Base-by-base conservation (phyloP, 1,139 yeast species). In the Pichia norvegensis region DNA sequence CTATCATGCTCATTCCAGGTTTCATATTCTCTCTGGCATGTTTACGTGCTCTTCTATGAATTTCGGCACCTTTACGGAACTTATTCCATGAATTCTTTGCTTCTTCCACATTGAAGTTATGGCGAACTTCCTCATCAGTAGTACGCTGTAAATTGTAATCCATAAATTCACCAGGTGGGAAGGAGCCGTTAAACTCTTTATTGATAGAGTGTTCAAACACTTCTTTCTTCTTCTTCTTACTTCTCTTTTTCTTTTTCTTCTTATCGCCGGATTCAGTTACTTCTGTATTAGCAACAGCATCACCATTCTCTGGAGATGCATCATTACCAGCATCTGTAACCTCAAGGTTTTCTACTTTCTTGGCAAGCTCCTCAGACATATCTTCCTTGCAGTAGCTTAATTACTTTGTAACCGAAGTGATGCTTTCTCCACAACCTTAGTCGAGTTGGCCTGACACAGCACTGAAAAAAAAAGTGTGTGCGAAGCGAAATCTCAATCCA, bases 51-150 rank as follows among this genome's bases (percentile, higher is more conserved):
- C 95, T 76, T 54, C 97, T 79, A 62, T 92, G 98, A 46, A 88
- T 84, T 65, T 92, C 99, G 1, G 97, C 96, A 40, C 90, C 98
- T 62, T 88, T 87, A 58, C 99, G 79, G 67, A 88, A 81, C 54
- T 90, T 97, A 55, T 88, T 84, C 85, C 95, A 86, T 43, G 69
- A 69, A 52, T 73, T 70, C 55, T 76, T 74, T 52, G 72, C 69
- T 60, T 80, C 85, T 17, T 41, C 37, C 11, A 36, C 21, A 52
- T 88, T 74, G 56, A 85, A 95, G 57, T 81, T 66, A 55, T 85
- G 81, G 54, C 97, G 73, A 63, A 80, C 76, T 62, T 92, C 98
- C 61, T 87, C 97, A 51, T 80, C 80, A 0, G 97, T 88, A 19
- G 85, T 77, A 53, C 98, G 78, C 60, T 77, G 78, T 46, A 80